Evolutionary conservation across 2,329 filamentous ascomycete species (phyloP), one percentile per base, ranked within the genome.

Genomic region (Cercospora beticola): DNA sequence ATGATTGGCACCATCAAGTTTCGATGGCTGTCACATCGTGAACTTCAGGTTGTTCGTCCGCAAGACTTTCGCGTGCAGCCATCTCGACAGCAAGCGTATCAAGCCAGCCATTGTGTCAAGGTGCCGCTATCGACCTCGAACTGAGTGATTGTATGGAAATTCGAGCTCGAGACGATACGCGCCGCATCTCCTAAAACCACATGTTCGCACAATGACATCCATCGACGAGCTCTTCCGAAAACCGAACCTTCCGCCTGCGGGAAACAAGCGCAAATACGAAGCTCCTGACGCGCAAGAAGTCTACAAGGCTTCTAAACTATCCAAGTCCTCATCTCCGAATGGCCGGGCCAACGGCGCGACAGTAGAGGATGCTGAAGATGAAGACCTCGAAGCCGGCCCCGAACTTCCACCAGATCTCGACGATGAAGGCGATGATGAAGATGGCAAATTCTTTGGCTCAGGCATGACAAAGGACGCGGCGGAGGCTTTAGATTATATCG

Each of bases 381-480:
- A 86, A 10, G 82, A 82, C 8, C 63, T 76, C 26, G 77, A 80
- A 67, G 78, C 78, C 16, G 79, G 78, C 4, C 79, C 78, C 1
- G 73, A 76, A 23, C 73, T 79, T 16, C 78, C 78, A 3, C 77
- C 76, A 5, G 85, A 88, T 59, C 56, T 59, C 14, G 83, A 86
- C 2, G 83, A 85, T 52, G 81, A 83, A 79, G 82, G 80, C 12
- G 92, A 94, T 73, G 94, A 97, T 74, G 93, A 97, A 64, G 95
- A 97, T 72, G 95, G 94, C 0, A 90, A 95, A 10, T 99, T 99
- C 83, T 99, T 97, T 75, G 95, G 94, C 54, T 92, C 93, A 64
- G 95, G 95, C 36, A 90, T 99, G 74, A 92, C 90, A 28, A 86
- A 89, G 67, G 86, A 92, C 73, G 93, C 96, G 72, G 90, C 89